Base-by-base conservation (phyloP, 768 basidiomycete species). In the Filobasidium wieringae region DNA sequence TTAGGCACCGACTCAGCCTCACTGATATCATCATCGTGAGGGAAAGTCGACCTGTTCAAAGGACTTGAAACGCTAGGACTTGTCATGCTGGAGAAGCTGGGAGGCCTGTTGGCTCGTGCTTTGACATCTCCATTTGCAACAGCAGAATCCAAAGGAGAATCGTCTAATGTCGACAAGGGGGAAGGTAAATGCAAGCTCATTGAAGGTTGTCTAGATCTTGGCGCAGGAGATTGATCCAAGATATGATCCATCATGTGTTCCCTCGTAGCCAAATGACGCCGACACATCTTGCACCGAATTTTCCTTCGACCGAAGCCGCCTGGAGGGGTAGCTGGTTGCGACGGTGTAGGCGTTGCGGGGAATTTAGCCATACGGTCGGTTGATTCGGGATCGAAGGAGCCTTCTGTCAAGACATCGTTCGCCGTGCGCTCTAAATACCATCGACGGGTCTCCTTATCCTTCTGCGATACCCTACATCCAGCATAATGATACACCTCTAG, bases 261-360 rank as follows among this genome's bases (percentile, higher is more conserved):
- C n/a, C 86, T 79, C 0, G 87, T 81, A 0, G 91, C 91, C 14
- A 96, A 79, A 65, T 89, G 88, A 59, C 84, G 83, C 66, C 88
- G 85, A 77, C 91, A 93, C 84, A 86, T 88, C 74, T 87, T 90
- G 74, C 91, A 95, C 68, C 91, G 79, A 67, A 95, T 90, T 37
- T 84, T 80, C 37, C 83, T 77, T 36, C 78, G 77, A 4, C 79
- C 80, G 14, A 80, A 51, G 69, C 63, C 65, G 14, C 70, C 78
- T 33, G 76, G 76, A 0, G 87, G 84, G 0, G 85, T 84, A 3
- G 79, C 72, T 1, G 84, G 81, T 0, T 74, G 71, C 0, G 84
- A 83, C 63, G 82, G 80, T 1, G 80, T 77, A 0, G 85, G 83
- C 0, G 83, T 82, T 15, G 78, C 77, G 12, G 86, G 86, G 69